These are phyloP conservation scores for Solanum gracilifrons DNA, from an alignment of 257 asterid genomes.

Conservation along the genomic window DNA sequence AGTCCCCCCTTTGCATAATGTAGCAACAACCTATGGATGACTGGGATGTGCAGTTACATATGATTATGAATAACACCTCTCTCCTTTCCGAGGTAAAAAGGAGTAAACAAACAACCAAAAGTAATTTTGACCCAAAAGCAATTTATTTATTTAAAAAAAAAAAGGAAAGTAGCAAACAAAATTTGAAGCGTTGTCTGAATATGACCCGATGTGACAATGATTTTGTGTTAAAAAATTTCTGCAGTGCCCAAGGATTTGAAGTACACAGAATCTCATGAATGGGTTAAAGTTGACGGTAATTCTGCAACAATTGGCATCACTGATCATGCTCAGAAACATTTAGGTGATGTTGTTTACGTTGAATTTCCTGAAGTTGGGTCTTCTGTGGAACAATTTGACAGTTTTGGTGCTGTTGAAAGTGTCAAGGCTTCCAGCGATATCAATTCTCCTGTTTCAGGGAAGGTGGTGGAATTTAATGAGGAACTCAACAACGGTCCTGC, in stretches of 20 bases:
- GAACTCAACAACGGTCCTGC: constrained; percentile 68
- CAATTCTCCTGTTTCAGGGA: constrained; percentile 89
- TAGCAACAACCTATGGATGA: background rate
- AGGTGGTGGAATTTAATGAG: constrained; percentile 63
- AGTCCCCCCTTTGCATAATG: background rate
- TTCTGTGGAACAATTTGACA: constrained; percentile 55
- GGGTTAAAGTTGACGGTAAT: constrained; percentile 81
- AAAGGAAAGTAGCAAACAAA: background rate
- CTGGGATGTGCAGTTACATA: background rate
- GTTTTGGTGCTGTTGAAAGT: constrained; percentile 96
- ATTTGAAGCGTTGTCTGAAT: background rate
- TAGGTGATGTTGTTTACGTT: constrained; percentile 91
- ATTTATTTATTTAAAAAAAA: no score
- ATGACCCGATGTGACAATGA: background rate
- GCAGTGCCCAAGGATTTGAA: constrained; percentile 81
- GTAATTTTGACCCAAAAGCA: background rate
- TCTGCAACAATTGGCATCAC: constrained; percentile 84
- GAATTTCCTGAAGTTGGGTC: constrained; percentile 78
- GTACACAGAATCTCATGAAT: constrained; percentile 88
- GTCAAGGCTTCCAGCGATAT: constrained; percentile 93
- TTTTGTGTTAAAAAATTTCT: background rate
- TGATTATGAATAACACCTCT: background rate
- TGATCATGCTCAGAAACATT: constrained; percentile 88
- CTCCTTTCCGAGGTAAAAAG: background rate
- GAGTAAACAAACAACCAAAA: background rate